Evolutionary conservation across 257 asterid genomes (phyloP), one percentile per base, ranked within the genome.

Genomic region (Cynanchum wilfordii): DNA sequence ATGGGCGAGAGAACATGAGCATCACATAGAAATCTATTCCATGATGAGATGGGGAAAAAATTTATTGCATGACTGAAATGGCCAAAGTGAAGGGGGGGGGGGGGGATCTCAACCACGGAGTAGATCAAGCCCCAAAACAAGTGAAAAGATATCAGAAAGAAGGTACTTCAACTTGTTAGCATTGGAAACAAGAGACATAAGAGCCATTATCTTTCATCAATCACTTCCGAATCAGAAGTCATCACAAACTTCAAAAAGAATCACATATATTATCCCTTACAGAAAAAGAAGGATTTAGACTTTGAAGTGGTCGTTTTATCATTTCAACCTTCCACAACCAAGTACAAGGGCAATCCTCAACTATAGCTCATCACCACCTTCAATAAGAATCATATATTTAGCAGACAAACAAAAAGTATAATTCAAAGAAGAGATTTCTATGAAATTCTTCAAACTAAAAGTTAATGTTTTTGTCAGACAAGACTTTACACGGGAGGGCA

Each of bases 401-500:
- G 27, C 24, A 44, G 12, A n/a, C 5, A 42, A 45, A 45, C 57
- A 67, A 19, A 15, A 67, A n/a, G 49, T 4, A 42, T 22, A 67
- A 44, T 44, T 12, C 20, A 13, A 72, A 25, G 20, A 36, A 44
- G 11, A 15, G 15, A 59, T 40, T 3, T 7, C 17, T 0, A 22
- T 7, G 40, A 55, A 55, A n/a, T 54, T 70, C 25, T 71, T 70
- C 49, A 5, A 52, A 10, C 44, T 25, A 47, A 68, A 30, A 29
- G 27, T 47, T 13, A 0, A 13, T 10, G 17, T 13, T 42, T 11
- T 59, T 29, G 40, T 54, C 6, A 36, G 20, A 19, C 22, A 71
- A 71, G 12, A 33, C 68, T 42, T 72, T 59, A 64, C 75, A 42
- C 59, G 36, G 62, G 27, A 25, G 22, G 44, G 38, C 44, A 25